Percentiles rank a stretch among this genome's conserved stretches.
Evolutionary conservation across 2,329 filamentous ascomycete species (phyloP).

Genomic region (Fusarium sambucinum): DNA sequence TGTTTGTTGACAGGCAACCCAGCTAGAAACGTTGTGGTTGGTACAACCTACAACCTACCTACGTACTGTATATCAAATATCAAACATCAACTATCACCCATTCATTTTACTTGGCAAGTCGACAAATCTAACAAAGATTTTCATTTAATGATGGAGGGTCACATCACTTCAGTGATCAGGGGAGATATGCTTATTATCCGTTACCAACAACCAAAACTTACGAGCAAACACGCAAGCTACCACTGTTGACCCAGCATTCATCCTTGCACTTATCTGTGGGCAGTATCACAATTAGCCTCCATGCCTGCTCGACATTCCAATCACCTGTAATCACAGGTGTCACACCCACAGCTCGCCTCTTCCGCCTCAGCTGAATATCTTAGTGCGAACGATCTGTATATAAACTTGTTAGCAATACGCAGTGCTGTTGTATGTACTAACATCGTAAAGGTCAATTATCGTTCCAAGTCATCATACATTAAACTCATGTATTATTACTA

Average conservation of each 20-base stretch:
- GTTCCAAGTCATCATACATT: not conserved
- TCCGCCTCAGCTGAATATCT: slow-evolving; percentile 7
- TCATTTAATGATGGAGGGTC: slow-evolving; percentile 5
- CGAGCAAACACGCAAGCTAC: slow-evolving; percentile 17
- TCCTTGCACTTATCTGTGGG: slow-evolving; percentile 9
- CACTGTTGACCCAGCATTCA: slow-evolving; percentile 9
- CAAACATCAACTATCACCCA: not conserved
- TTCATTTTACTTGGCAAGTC: not conserved
- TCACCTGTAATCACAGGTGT: slow-evolving; percentile 21
- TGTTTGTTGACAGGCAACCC: slow-evolving; percentile 12
- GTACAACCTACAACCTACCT: too few relatives aligned
- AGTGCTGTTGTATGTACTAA: not conserved
- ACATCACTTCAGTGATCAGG: slow-evolving; percentile 21
- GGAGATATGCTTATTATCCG: slow-evolving; percentile 8
- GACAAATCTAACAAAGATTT: not conserved
- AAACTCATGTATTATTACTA: not conserved
- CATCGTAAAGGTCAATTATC: not conserved
- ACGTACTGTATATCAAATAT: not conserved
- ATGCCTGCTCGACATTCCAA: slow-evolving; percentile 21
- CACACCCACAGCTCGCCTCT: slow-evolving; percentile 13
- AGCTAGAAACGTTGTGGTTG: slow-evolving; percentile 11
- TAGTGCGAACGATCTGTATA: too few relatives aligned
- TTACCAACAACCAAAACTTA: slow-evolving; percentile 1
- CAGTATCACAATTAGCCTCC: slow-evolving; percentile 3
- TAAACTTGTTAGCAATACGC: not conserved